A percentile compares a stretch with the other conserved stretches of the same genome.
phyloP scores from a whole-genome alignment of 495 filamentous ascomycete species.

The Cercophora newfieldiana region DNA sequence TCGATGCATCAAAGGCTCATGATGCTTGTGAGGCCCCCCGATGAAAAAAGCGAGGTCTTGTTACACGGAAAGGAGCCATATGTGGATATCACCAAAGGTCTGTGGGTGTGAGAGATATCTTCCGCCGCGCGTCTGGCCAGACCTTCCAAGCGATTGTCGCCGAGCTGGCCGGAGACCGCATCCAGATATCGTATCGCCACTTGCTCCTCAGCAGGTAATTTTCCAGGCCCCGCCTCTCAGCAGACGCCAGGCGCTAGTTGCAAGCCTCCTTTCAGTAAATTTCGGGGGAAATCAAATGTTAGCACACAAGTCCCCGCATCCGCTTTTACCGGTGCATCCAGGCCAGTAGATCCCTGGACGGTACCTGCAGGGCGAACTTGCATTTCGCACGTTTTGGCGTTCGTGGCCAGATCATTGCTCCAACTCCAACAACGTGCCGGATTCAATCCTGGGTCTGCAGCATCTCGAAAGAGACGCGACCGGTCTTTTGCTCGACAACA shows the following conservation, averaged over 20 bases:
- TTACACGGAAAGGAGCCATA: too few species aligned
- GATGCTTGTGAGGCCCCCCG: too few species aligned
- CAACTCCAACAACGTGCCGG: neutral
- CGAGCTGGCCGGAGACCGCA: neutral
- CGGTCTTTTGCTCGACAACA: neutral
- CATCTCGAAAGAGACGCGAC: conserved; percentile 13
- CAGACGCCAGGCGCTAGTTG: conserved; percentile 7
- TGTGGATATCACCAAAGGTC: too few species aligned
- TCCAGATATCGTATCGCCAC: neutral
- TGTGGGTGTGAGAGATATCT: too few species aligned
- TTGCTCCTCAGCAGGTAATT: conserved; percentile 2
- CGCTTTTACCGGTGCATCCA: neutral
- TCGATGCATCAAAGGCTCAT: too few species aligned
- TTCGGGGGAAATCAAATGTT: conserved; percentile 16
- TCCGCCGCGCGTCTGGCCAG: too few species aligned
- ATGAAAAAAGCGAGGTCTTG: too few species aligned
- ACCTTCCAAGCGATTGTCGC: too few species aligned
- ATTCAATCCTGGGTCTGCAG: conserved; percentile 3
- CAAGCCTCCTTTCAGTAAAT: conserved; percentile 11
- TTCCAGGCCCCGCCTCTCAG: neutral
- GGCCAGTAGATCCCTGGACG: neutral
- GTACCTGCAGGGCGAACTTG: conserved; percentile 14
- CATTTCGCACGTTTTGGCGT: conserved; percentile 16
- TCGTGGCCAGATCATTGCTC: conserved; percentile 17
- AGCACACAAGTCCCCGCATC: conserved; percentile 4